Evolutionary conservation across 2,329 filamentous ascomycete genomes (phyloP).

Genomic region (Fusarium sp.): DNA sequence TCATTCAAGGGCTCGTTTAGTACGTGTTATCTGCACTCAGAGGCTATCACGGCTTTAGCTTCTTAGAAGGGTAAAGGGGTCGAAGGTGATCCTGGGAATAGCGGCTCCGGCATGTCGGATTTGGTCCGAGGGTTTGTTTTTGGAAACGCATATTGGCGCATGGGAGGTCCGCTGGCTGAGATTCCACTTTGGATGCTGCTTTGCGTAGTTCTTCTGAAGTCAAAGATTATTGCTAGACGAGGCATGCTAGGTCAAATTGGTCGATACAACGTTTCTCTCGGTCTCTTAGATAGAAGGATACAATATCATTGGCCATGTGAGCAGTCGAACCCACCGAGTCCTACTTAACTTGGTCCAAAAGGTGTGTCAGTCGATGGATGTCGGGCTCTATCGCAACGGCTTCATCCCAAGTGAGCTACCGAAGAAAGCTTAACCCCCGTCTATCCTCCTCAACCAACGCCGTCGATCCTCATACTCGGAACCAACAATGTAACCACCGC

Average conservation of each 20-base stretch:
- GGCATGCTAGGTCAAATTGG: background rate
- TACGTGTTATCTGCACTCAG: fast-evolving
- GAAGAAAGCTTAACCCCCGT: background rate
- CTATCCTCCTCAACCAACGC: background rate
- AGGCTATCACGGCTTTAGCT: background rate
- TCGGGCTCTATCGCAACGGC: background rate
- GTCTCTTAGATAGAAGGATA: fast-evolving
- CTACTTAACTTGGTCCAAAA: background rate
- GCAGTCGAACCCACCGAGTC: no score
- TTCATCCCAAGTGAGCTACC: background rate
- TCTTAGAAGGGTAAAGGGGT: background rate
- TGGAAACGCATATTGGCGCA: background rate
- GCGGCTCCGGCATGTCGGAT: background rate
- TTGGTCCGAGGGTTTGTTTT: background rate
- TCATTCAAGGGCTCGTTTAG: background rate
- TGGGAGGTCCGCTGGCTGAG: fast-evolving
- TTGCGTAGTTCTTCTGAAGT: fast-evolving
- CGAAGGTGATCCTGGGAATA: background rate
- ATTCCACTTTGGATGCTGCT: background rate
- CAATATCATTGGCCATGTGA: background rate
- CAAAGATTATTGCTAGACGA: background rate
- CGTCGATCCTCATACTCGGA: background rate
- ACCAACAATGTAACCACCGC: background rate
- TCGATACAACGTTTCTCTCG: background rate
- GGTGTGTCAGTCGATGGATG: no score